Evolutionary conservation across 2,329 filamentous ascomycete genomes (phyloP), one percentile per base, ranked within the genome.

Genomic region (Calycina herbarum): DNA sequence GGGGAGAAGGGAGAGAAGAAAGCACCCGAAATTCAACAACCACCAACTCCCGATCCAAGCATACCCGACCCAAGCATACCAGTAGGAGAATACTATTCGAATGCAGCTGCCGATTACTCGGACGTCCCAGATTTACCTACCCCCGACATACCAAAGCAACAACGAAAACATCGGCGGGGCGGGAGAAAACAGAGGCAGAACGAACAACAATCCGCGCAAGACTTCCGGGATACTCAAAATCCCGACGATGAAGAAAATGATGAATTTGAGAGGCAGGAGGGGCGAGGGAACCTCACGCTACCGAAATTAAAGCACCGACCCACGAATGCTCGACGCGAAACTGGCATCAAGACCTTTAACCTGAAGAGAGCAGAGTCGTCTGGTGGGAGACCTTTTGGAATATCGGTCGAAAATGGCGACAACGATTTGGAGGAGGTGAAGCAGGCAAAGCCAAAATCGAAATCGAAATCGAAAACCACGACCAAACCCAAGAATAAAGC

Each of bases 291-390:
- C 35, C 31, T 20, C 3, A 42, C 59, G 27, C 33, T 57, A 45
- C 35, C 64, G 2, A 38, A 58, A 62, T 63, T 63, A 24, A 63
- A 60, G 20, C 61, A 61, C 51, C 24, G 60, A 20, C 38, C 24
- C 20, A 61, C 64, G 24, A 59, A 27, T 42, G 13, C 58, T 27
- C 60, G 66, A 5, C 69, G 67, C 20, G 68, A 70, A 20, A 73
- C 71, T 6, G 72, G 72, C 11, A 68, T 74, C 42, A 67, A 63
- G 35, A 63, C 69, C 13, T 74, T 73, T 65, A 74, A 73, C 62
- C 29, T 74, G 27, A 70, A 67, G 59, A 73, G 61, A 45, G 69
- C 70, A 1, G 60, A 67, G 7, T 57, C 38, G 1, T 70, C 70
- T 13, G 67, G 66, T 24, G 64, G 68, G 20, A 64, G 70, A 65